Evolutionary conservation across 2,329 filamentous ascomycete genomes (phyloP).

Genomic region (Penicillium sp.): DNA sequence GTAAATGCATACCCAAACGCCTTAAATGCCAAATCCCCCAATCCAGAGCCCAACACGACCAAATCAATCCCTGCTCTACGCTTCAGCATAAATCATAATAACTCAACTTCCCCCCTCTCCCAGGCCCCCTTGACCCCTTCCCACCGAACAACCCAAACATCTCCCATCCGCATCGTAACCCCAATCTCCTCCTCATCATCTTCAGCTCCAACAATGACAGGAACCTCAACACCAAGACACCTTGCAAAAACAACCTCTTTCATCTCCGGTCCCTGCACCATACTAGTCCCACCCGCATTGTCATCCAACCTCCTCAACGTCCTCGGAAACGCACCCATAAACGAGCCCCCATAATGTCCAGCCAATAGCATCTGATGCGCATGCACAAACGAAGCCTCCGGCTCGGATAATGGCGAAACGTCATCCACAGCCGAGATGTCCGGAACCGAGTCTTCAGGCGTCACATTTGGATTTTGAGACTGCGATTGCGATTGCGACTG

Average conservation of each 20-base stretch:
- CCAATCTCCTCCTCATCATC: conserved; percentile 33
- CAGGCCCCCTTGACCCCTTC: conserved; percentile 65
- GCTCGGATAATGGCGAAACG: conserved; percentile 65
- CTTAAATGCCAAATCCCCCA: background rate
- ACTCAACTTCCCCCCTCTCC: conserved; percentile 44
- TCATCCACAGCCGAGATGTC: conserved; percentile 36
- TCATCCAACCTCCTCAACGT: conserved; percentile 84
- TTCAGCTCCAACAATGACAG: conserved; percentile 34
- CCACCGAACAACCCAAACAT: conserved; percentile 69
- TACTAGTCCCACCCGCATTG: conserved; percentile 80
- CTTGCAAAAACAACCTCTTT: conserved; percentile 83
- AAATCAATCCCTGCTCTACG: conserved; percentile 1
- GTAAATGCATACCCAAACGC: background rate
- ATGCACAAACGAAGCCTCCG: conserved; percentile 78
- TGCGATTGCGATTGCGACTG: conserved; percentile 17
- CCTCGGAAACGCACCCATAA: conserved; percentile 76
- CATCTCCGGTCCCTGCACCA: conserved; percentile 84
- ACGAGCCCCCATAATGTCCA: conserved; percentile 79
- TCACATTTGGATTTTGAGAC: conserved; percentile 9
- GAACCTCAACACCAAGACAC: conserved; percentile 49
- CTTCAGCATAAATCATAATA: conserved; percentile 31
- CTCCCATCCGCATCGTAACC: conserved; percentile 51
- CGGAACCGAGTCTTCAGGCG: conserved; percentile 33
- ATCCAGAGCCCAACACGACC: background rate
- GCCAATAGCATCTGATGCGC: conserved; percentile 82